phyloP scores from a whole-genome alignment of 345 rosid species.

The Lenwebbia sp. region DNA sequence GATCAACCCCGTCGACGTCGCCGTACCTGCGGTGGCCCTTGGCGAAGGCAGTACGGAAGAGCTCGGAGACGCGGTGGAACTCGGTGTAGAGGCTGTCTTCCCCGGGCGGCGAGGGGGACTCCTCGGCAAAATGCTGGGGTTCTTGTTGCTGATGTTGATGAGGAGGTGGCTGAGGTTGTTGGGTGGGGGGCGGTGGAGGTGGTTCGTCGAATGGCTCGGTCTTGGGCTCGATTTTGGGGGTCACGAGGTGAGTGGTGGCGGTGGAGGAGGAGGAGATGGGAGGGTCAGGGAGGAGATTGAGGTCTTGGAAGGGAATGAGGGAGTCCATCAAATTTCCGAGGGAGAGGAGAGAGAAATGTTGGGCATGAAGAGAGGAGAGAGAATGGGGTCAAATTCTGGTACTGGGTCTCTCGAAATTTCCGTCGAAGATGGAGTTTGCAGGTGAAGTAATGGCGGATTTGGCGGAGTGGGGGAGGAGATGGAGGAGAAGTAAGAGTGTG shows the following conservation, averaged over 20 bases:
- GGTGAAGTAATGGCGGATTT: too few relatives aligned
- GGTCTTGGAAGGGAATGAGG: constrained; percentile 47
- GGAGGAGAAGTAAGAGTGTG: background rate
- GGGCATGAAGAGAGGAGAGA: background rate
- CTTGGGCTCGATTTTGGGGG: constrained; percentile 27
- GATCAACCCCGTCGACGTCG: constrained; percentile 30
- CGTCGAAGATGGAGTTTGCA: background rate
- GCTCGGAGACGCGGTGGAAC: constrained; percentile 37
- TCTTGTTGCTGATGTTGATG: background rate
- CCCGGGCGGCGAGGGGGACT: background rate
- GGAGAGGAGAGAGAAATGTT: background rate
- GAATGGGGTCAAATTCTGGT: background rate
- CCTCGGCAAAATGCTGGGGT: background rate
- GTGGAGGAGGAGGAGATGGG: background rate
- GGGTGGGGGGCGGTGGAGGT: constrained; percentile 8
- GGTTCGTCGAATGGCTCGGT: constrained; percentile 40
- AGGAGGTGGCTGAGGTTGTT: constrained; percentile 6
- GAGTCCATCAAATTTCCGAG: constrained; percentile 26
- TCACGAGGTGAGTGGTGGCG: constrained; percentile 12
- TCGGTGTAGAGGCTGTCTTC: constrained; percentile 36
- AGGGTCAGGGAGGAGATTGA: constrained; percentile 22
- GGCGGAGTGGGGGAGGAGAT: too few relatives aligned
- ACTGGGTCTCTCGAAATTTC: background rate
- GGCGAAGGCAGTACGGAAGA: constrained; percentile 50
- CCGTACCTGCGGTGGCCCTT: constrained; percentile 21